Evolutionary conservation across 768 basidiomycete species (phyloP).

Genomic region (Ramaria sp.): DNA sequence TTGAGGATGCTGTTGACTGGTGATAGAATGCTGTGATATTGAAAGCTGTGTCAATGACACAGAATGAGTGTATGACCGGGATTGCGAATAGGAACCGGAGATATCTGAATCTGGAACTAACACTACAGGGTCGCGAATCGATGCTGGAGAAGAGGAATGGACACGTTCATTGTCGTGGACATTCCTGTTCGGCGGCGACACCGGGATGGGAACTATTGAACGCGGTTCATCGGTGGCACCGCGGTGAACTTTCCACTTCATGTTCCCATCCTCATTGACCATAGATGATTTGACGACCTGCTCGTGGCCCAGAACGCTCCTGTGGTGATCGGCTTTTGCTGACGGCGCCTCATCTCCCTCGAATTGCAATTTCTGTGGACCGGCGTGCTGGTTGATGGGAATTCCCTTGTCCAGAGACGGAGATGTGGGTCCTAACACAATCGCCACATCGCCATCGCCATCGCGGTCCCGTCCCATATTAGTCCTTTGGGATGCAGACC

Average conservation of each 20-base stretch:
- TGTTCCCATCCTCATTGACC: not conserved
- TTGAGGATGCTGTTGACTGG: not conserved
- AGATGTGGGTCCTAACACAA: not conserved
- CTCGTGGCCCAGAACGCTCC: not conserved
- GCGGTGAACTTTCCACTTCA: not conserved
- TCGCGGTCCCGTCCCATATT: not conserved
- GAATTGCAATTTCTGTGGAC: not conserved
- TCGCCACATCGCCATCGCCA: not conserved
- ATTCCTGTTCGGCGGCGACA: conserved; percentile 8
- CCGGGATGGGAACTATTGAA: not conserved
- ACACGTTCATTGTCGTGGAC: not conserved
- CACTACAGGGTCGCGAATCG: conserved; percentile 30
- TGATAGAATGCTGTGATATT: not conserved
- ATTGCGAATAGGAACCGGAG: conserved; percentile 29
- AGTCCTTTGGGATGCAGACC: not conserved
- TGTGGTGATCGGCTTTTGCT: not conserved
- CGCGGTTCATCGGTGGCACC: not conserved
- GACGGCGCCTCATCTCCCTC: not conserved
- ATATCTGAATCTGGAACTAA: conserved; percentile 49
- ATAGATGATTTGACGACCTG: not conserved
- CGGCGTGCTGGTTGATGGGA: not conserved
- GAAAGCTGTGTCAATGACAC: conserved; percentile 9
- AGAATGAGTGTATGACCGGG: conserved; percentile 19
- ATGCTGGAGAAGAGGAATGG: not conserved
- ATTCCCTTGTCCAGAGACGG: not conserved